Evolutionary conservation across 352 stramenopile species (phyloP), one percentile per base, ranked within the genome.

Genomic region (Pythium scleroteichum): DNA sequence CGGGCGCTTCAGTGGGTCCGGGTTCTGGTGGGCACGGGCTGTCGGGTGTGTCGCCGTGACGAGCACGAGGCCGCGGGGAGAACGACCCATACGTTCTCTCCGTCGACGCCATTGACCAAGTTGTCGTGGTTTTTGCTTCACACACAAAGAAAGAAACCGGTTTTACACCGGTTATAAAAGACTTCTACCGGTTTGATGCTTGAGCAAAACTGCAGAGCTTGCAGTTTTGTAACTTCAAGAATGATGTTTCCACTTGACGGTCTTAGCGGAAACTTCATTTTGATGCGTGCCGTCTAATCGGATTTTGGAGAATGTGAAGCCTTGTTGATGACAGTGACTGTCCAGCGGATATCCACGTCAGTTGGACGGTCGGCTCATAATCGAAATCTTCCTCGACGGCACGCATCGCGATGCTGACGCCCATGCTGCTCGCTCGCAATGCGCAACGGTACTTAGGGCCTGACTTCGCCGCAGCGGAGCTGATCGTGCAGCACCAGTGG

Each of bases 201-300:
- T 19, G 12, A 14, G 8, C 17, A 42, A 42, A 27, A 53, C 8
- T 17, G 13, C 2, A 45, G 22, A 19, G 0, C 27, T 59, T 59
- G 52, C 52, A 51, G 24, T 59, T 49, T 24, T 22, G 9, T 42
- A 62, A 48, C 54, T 62, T 62, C 54, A 62, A 62, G 22, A 35
- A 35, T 35, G 29, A 35, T 10, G 29, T 35, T 10, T 35, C 29
- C 29, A 58, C 0, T 53, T 51, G 14, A 46, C 54, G 54, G 44
- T 62, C 53, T 27, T 61, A 61, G 13, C 4, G 38, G 26, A 52
- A 10, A 23, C 2, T 24, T 14, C 16, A 32, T n/a, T 40, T 19
- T 26, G n/a, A 32, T 24, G 22, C 12, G 4, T 66, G 58, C 58
- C 59, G 32, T 61, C 52, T 55, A 60, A 67, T 67, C 59, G 59